Conservation (phyloP, 2,329 filamentous ascomycete genomes). For the Parascedosporium putredinis region DNA sequence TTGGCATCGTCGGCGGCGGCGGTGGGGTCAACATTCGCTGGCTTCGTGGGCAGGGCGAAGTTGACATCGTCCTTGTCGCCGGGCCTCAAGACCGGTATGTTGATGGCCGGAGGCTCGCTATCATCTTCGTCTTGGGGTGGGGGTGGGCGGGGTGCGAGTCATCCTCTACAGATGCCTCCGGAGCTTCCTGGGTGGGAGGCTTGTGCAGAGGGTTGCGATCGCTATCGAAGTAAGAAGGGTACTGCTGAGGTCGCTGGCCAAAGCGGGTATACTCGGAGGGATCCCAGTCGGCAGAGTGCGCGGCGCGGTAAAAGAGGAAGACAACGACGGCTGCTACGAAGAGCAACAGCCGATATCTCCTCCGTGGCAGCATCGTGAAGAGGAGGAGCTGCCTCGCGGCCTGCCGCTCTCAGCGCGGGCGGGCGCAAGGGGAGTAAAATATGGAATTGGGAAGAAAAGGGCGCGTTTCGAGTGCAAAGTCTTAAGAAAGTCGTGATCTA, state of each 20-base stretch:
- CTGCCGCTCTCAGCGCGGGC: not conserved
- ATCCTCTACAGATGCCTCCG: not conserved
- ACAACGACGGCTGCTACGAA: slow-evolving; percentile 43
- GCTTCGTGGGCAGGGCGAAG: not conserved
- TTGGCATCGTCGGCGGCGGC: not conserved
- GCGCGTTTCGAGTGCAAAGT: too few species aligned
- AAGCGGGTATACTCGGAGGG: slow-evolving; percentile 8
- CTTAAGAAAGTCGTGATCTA: not conserved
- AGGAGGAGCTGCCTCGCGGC: too few species aligned
- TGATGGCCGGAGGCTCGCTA: slow-evolving; percentile 3
- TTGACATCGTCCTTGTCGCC: slow-evolving; percentile 3
- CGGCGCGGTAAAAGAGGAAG: slow-evolving; percentile 41
- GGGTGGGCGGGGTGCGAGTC: slow-evolving; percentile 1
- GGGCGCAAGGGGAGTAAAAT: too few species aligned
- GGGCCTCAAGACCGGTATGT: slow-evolving; percentile 14
- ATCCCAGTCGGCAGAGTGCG: slow-evolving; percentile 26
- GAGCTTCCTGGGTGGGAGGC: not conserved
- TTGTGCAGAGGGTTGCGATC: not conserved
- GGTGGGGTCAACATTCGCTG: not conserved
- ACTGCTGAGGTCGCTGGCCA: slow-evolving; percentile 9
- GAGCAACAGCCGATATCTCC: slow-evolving; percentile 52
- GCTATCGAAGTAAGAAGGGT: slow-evolving; percentile 3
- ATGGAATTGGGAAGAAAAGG: too few species aligned
- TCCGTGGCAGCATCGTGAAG: slow-evolving; percentile 12
- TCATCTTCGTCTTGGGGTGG: not conserved